Evolutionary conservation across 208 protist genomes (phyloP).

Genomic region (Strigomonas galati): DNA sequence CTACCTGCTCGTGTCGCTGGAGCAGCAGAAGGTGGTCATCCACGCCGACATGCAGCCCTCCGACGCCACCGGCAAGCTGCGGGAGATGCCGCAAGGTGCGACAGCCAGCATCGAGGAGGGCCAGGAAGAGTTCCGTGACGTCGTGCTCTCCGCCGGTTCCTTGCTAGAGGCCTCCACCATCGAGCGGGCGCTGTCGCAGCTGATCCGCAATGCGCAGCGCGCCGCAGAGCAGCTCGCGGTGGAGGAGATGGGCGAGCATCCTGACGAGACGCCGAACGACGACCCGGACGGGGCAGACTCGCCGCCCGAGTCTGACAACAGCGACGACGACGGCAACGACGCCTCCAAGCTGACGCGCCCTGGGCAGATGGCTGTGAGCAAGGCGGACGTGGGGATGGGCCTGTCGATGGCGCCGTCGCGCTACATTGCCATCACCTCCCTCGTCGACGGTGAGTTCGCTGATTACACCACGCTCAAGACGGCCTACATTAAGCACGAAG

Average conservation of each 20-base stretch:
- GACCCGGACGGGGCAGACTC: slow-evolving; percentile 25
- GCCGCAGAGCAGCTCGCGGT: slow-evolving; percentile 40
- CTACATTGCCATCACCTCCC: slow-evolving; percentile 80
- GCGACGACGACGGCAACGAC: slow-evolving; percentile 24
- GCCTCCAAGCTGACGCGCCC: slow-evolving; percentile 5
- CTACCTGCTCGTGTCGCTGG: slow-evolving; percentile 37
- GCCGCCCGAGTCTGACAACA: slow-evolving; percentile 22
- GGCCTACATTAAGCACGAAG: slow-evolving; percentile 76
- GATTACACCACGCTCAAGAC: slow-evolving; percentile 84
- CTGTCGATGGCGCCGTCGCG: slow-evolving; percentile 58
- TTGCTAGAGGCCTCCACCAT: slow-evolving; percentile 31
- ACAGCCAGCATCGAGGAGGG: slow-evolving; percentile 3
- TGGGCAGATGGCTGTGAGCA: slow-evolving; percentile 18
- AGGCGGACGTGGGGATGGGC: slow-evolving; percentile 20
- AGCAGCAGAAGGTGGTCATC: slow-evolving; percentile 24
- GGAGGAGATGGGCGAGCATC: slow-evolving; percentile 39
- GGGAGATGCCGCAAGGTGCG: slow-evolving; percentile 11
- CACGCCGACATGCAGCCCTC: slow-evolving; percentile 15
- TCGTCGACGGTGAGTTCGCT: slow-evolving; percentile 86
- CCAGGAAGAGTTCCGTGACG: slow-evolving; percentile 39
- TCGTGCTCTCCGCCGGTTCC: slow-evolving; percentile 39
- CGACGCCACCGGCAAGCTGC: slow-evolving; percentile 11
- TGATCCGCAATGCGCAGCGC: slow-evolving; percentile 48
- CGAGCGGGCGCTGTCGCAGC: slow-evolving; percentile 37
- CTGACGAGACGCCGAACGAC: slow-evolving; percentile 21